A percentile compares a stretch with the other conserved stretches of the same genome.
Evolutionary conservation across 1,139 yeast species (phyloP).

Genomic region (Pichia terricola): DNA sequence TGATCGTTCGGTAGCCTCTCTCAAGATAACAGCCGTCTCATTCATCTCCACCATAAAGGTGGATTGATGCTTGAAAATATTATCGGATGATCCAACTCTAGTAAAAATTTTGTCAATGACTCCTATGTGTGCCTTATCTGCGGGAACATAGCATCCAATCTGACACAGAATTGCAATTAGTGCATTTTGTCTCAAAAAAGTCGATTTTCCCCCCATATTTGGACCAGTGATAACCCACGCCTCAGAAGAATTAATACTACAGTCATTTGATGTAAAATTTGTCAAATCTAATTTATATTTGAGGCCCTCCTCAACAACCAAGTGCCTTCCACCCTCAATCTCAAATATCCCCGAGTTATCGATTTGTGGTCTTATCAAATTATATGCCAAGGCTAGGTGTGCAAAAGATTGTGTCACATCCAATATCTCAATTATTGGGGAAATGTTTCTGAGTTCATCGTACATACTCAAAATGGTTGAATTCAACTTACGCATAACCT

Average conservation of each 20-base stretch:
- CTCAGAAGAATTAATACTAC: constrained; percentile 31
- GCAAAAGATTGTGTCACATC: constrained; percentile 76
- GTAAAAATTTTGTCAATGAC: constrained; percentile 81
- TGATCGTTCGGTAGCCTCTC: constrained; percentile 66
- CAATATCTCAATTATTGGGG: constrained; percentile 46
- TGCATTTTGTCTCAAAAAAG: constrained; percentile 82
- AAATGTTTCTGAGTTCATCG: constrained; percentile 34
- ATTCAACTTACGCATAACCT: constrained; percentile 36
- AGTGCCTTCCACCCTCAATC: constrained; percentile 61
- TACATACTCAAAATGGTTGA: constrained; percentile 30
- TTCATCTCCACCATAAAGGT: constrained; percentile 98
- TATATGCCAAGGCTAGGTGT: constrained; percentile 51
- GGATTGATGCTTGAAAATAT: constrained; percentile 73
- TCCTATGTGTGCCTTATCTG: constrained; percentile 60
- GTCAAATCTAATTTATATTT: constrained; percentile 30
- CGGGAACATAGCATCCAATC: constrained; percentile 86
- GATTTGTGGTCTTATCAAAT: constrained; percentile 59
- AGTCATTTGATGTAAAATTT: constrained; percentile 60
- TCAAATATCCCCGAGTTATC: constrained; percentile 36
- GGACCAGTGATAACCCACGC: constrained; percentile 88
- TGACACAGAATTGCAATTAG: constrained; percentile 78
- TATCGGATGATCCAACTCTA: constrained; percentile 88
- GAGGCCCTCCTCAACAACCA: constrained; percentile 81
- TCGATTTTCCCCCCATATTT: constrained; percentile 96
- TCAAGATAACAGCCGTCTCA: constrained; percentile 76